A percentile compares a stretch with the other conserved stretches of the same genome.
These are phyloP conservation scores for Heritiera fomes DNA, from an alignment of 345 rosid genomes.

Conservation along the genomic window DNA sequence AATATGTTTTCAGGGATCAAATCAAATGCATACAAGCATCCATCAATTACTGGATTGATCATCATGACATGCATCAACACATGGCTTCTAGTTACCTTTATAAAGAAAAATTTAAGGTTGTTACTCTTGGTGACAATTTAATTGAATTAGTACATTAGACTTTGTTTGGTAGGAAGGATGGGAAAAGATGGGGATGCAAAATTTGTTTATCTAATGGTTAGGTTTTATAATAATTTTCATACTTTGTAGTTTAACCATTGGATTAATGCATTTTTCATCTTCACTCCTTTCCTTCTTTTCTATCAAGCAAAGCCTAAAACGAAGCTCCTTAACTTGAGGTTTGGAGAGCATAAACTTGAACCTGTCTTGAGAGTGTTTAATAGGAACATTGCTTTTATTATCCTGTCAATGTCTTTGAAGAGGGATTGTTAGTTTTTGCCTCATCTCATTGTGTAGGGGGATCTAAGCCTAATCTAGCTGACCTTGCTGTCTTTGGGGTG, in stretches of 20 bases:
- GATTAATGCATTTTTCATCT: too few species aligned
- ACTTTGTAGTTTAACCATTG: too few species aligned
- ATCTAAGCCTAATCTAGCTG: conserved; percentile 61
- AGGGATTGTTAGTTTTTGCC: not conserved
- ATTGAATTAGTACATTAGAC: not conserved
- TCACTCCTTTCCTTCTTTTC: too few species aligned
- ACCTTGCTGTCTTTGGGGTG: conserved; percentile 68
- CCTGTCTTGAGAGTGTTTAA: not conserved
- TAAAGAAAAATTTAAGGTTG: not conserved
- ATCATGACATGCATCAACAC: not conserved
- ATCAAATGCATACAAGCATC: not conserved
- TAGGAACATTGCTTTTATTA: not conserved
- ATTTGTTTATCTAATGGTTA: too few species aligned
- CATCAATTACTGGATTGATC: not conserved
- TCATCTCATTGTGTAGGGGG: conserved; percentile 41
- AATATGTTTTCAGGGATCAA: not conserved
- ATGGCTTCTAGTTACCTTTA: not conserved
- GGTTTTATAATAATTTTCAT: too few species aligned
- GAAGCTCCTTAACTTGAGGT: not conserved
- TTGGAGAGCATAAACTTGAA: not conserved
- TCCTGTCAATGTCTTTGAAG: not conserved
- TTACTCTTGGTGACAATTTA: not conserved
- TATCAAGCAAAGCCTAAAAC: not conserved
- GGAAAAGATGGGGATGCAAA: too few species aligned
- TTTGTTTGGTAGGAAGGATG: too few species aligned